phyloP scores from a whole-genome alignment of 2,329 filamentous ascomycete genomes.

The Colletotrichum orchidophilum region DNA sequence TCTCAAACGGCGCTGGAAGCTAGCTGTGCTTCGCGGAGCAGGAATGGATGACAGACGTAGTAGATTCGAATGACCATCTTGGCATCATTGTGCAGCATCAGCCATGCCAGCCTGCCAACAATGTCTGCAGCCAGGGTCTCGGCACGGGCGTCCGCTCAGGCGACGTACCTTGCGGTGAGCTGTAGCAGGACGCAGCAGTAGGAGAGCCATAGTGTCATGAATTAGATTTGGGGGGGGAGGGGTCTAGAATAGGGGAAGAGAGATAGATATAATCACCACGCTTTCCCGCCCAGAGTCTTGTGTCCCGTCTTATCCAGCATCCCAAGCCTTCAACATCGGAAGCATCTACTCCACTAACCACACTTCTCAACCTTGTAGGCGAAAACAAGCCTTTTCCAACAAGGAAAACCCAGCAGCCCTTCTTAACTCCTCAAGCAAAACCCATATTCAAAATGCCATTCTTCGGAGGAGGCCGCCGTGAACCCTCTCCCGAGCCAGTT shows the following conservation, averaged over 20 bases:
- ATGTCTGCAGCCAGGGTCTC: slow-evolving; percentile 13
- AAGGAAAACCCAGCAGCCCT: neutral
- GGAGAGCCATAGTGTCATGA: neutral
- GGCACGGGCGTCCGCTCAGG: slow-evolving; percentile 5
- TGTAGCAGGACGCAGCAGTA: neutral
- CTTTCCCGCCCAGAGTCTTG: slow-evolving; percentile 17
- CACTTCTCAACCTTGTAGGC: neutral
- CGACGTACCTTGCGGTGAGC: neutral
- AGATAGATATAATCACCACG: slow-evolving; percentile 22
- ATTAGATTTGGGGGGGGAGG: neutral
- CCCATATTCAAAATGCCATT: slow-evolving; percentile 36
- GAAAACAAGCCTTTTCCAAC: slow-evolving; percentile 18
- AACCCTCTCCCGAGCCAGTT: slow-evolving; percentile 44
- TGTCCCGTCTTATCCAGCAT: slow-evolving; percentile 30
- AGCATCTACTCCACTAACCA: slow-evolving; percentile 11
- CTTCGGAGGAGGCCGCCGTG: slow-evolving; percentile 40
- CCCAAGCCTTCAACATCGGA: slow-evolving; percentile 17
- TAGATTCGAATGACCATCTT: slow-evolving; percentile 10
- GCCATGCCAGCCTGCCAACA: slow-evolving; percentile 13
- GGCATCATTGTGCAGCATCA: slow-evolving; percentile 33
- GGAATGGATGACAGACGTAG: neutral
- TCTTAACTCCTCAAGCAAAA: neutral
- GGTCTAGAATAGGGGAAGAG: neutral
- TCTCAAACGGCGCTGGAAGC: neutral
- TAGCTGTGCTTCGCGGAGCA: neutral